A percentile compares a stretch with the other conserved stretches of the same genome.
These are phyloP conservation scores for Funneliformis caledonium DNA, from an alignment of 371 early-diverging fungal species.

Conservation along the genomic window DNA sequence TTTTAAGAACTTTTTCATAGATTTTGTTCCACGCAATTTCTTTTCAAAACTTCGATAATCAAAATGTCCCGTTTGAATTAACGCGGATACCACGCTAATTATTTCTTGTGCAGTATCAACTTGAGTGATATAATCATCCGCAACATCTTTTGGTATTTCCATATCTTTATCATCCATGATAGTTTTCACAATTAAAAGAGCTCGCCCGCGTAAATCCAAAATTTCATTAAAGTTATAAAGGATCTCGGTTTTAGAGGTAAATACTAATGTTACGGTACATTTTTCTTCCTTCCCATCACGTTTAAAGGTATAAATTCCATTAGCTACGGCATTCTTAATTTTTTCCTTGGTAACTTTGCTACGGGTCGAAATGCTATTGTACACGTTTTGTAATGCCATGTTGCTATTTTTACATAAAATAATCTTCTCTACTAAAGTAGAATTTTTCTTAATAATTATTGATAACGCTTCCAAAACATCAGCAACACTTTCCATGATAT, in stretches of 20 bases:
- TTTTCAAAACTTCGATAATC: slow-evolving; percentile 25
- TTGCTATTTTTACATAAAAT: slow-evolving; percentile 24
- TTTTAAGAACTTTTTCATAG: slow-evolving; percentile 6
- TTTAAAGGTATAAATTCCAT: slow-evolving; percentile 34
- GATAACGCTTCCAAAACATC: neutral
- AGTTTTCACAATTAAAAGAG: slow-evolving; percentile 31
- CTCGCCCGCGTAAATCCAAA: slow-evolving; percentile 39
- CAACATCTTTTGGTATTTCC: neutral
- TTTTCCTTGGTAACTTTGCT: slow-evolving; percentile 34
- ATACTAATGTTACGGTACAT: slow-evolving; percentile 23
- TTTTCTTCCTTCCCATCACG: slow-evolving; percentile 13
- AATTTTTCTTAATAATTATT: slow-evolving; percentile 9
- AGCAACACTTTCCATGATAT: neutral
- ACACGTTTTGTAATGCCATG: slow-evolving; percentile 25
- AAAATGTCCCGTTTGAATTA: slow-evolving; percentile 39
- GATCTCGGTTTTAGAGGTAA: neutral
- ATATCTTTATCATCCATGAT: neutral
- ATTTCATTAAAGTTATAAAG: slow-evolving; percentile 25
- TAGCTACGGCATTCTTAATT: slow-evolving; percentile 32
- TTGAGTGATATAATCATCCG: slow-evolving; percentile 31
- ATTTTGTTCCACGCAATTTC: neutral
- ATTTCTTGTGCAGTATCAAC: slow-evolving; percentile 38
- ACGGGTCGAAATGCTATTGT: slow-evolving; percentile 22
- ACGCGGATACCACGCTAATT: slow-evolving; percentile 25
- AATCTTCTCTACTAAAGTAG: slow-evolving; percentile 15